Percentiles rank a stretch among this genome's conserved stretches.
These are phyloP conservation scores for Cutaneotrichosporon dermatis DNA, from an alignment of 1,284 basidiomycete genomes.

Conservation along the genomic window DNA sequence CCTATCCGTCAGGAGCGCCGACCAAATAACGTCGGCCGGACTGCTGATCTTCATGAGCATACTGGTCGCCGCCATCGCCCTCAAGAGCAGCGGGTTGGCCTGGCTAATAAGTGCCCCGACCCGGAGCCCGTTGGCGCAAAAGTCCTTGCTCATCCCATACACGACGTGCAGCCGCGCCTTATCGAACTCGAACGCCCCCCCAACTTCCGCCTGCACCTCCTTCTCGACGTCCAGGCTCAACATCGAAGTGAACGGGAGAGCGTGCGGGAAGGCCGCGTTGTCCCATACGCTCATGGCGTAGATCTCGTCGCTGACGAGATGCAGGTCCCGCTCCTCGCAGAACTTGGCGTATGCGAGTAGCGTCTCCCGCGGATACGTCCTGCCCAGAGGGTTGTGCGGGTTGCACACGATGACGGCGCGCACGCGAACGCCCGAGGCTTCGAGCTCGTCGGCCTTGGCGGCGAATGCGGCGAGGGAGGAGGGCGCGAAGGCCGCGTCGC, in stretches of 20 bases:
- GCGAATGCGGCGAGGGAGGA: constrained; percentile 30
- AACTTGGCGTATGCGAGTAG: constrained; percentile 49
- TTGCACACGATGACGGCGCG: constrained; percentile 48
- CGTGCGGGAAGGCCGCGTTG: constrained; percentile 29
- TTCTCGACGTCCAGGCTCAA: constrained; percentile 46
- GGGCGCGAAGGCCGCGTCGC: constrained; percentile 32
- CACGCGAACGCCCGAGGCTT: constrained; percentile 25
- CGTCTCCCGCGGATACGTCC: constrained; percentile 46
- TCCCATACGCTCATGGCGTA: constrained; percentile 50
- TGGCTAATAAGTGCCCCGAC: constrained; percentile 49
- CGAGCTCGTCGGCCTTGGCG: constrained; percentile 26
- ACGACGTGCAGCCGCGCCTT: constrained; percentile 47
- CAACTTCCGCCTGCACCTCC: constrained; percentile 29
- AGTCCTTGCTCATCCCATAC: constrained; percentile 51
- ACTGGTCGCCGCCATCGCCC: constrained; percentile 44
- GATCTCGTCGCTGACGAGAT: constrained; percentile 51
- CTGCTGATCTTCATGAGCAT: constrained; percentile 47
- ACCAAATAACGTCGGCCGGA: constrained; percentile 45
- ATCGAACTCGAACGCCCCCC: constrained; percentile 28
- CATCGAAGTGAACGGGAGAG: constrained; percentile 47
- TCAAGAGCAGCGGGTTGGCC: constrained; percentile 46
- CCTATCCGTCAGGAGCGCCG: constrained; percentile 31
- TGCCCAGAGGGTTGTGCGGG: constrained; percentile 51
- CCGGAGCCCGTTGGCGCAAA: constrained; percentile 50
- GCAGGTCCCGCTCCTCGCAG: constrained; percentile 50